Evolutionary conservation across 148 eudicot genomes (phyloP), one percentile per base, ranked within the genome.

Genomic region (Amaranthus palmeri): DNA sequence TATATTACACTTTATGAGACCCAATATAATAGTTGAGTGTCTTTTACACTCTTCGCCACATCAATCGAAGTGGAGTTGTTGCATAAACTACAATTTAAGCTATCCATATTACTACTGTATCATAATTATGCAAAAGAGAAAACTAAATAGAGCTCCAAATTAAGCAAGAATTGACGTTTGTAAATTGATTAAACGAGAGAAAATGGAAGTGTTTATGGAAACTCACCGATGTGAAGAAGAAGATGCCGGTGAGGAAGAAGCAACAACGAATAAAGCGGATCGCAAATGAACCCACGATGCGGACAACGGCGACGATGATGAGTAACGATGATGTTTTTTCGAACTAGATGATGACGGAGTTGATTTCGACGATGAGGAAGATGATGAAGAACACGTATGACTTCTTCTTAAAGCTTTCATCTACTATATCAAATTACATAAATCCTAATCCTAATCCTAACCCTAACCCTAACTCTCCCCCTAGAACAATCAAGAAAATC

Each of bases 221-320:
- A 88, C 93, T 83, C 79, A 92, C 98, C 96, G 91, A 88, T 90
- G 87, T 25, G 86, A 85, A 54, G 88, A 85, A 81, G 85, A 72
- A 14, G 90, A 84, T 61, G 90, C 76, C 14, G 96, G 82, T 68
- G 96, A 87, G 75, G 96, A 85, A 60, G 93, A 81, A 62, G 88
- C 88, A 57, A 90, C 96, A 8, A 93, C 81, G 72, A 88, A 83
- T 12, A 93, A 78, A 58, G 89, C 90, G 80, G 98, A 90, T 83
- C 98, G 84, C 89, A 93, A 86, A 57, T 90, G 93, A 78, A 88
- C 80, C 98, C 98, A 93, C 63, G 98, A 88, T 7, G 88, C 86
- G 57, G 88, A 68, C 47, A 86, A 81, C 5, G 91, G 65, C 36
- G 86, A 74, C n/a, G 89, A 78, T 65, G 90, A 76, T 8, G 86